Base-by-base conservation (phyloP, 768 basidiomycete genomes). In the Russula emetica region DNA sequence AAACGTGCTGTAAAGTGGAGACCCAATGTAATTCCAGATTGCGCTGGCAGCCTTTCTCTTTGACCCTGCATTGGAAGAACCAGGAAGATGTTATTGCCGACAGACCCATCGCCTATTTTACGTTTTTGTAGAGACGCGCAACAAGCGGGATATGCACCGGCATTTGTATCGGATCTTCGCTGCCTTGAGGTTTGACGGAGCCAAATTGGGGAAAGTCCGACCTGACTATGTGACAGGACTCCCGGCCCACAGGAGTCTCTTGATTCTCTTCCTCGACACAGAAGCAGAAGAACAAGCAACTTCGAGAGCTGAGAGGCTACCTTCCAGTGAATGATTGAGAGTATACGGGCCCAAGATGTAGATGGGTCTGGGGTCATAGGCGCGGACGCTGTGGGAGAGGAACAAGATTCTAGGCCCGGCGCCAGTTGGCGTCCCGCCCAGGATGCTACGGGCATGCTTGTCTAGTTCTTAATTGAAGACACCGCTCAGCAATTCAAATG, bases 401-500 rank as follows among this genome's bases (percentile, higher is more conserved):
- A 50, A 32, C 49, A 44, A 56, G 55, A 55, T 52, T 42, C 24
- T 51, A 44, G 53, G 8, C 50, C 53, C n/a, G 34, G 64, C 64
- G 64, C 59, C 55, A 10, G 58, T 55, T 24, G 45, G 51, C 4
- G 6, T 32, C 47, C 49, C 47, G 55, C 59, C 38, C 22, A 51
- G 55, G 38, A 28, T 44, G 24, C 26, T 40, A 18, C 28, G 54
- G 26, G 53, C 53, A 36, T 55, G 52, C 30, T 42, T 22, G 40
- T 51, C 14, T 52, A 38, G 44, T 50, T 62, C 54, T 51, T 45
- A 51, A 40, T 30, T 40, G 47, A 57, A 61, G 54, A 65, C 64
- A 52, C 64, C 64, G 64, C 55, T 54, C 42, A 50, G 14, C 24
- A 51, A 56, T 64, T 56, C 56, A 65, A 64, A 65, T 61, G 64